A percentile compares a stretch with the other conserved stretches of the same genome.
Conservation (phyloP, 768 basidiomycete genomes). For the Punctularia strigosozonata region DNA sequence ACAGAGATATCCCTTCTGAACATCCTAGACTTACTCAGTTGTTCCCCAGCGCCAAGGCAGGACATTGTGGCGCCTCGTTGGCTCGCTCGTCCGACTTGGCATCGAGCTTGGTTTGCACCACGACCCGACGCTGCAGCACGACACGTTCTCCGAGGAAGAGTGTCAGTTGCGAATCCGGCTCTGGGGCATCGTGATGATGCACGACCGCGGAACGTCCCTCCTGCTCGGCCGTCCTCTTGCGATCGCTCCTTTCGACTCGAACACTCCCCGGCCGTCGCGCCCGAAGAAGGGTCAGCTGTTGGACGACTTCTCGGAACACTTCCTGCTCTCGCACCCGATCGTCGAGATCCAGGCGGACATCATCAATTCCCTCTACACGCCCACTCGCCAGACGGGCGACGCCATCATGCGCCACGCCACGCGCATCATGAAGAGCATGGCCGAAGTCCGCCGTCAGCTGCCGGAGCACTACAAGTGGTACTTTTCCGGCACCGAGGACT, state of each 20-base stretch:
- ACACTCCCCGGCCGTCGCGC: slow-evolving; percentile 61
- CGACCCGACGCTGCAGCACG: slow-evolving; percentile 59
- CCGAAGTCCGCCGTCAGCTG: slow-evolving; percentile 53
- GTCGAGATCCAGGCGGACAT: slow-evolving; percentile 84
- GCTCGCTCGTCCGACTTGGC: slow-evolving; percentile 69
- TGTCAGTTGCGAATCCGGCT: slow-evolving; percentile 68
- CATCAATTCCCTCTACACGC: slow-evolving; percentile 75
- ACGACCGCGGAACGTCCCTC: slow-evolving; percentile 82
- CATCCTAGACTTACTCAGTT: slow-evolving; percentile 4
- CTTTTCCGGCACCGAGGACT: slow-evolving; percentile 70
- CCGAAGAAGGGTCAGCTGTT: slow-evolving; percentile 23
- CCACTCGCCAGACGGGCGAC: slow-evolving; percentile 55
- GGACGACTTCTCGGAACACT: slow-evolving; percentile 64
- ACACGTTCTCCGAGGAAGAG: slow-evolving; percentile 63
- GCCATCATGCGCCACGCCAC: slow-evolving; percentile 66
- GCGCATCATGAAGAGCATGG: slow-evolving; percentile 69
- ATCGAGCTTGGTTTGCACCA: slow-evolving; percentile 83
- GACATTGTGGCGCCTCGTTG: slow-evolving; percentile 80
- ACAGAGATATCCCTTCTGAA: not conserved
- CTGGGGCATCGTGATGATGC: slow-evolving; percentile 77
- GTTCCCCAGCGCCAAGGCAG: slow-evolving; percentile 68
- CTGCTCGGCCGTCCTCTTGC: slow-evolving; percentile 78
- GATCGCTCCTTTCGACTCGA: slow-evolving; percentile 73
- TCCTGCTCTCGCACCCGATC: slow-evolving; percentile 61
- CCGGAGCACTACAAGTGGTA: slow-evolving; percentile 65